Conservation (phyloP, 208 protist species). For the Angomonas ambiguus region DNA sequence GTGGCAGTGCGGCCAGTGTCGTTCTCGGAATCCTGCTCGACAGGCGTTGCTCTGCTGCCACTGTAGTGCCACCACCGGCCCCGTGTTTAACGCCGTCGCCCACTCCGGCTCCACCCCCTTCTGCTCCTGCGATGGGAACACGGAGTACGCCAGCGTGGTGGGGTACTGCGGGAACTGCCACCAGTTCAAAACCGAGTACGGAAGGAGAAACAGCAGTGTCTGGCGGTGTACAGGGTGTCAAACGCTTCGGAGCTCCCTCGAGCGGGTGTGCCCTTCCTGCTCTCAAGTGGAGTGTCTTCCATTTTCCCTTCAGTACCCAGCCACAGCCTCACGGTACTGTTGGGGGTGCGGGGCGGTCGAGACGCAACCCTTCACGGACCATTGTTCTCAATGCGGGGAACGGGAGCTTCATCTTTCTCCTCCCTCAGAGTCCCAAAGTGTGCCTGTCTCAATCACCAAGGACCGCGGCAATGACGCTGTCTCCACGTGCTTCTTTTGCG, state of each 20-base stretch:
- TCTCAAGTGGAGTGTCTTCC: slow-evolving; percentile 80
- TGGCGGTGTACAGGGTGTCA: slow-evolving; percentile 74
- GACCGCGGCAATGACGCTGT: neutral
- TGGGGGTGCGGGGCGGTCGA: slow-evolving; percentile 24
- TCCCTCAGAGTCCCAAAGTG: neutral
- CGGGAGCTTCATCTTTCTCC: neutral
- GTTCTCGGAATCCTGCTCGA: slow-evolving; percentile 59
- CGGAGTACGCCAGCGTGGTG: slow-evolving; percentile 18
- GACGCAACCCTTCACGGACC: slow-evolving; percentile 35
- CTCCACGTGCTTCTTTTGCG: neutral
- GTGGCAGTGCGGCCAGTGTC: slow-evolving; percentile 60
- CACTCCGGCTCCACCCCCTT: neutral
- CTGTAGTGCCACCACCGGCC: slow-evolving; percentile 46
- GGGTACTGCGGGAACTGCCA: slow-evolving; percentile 57
- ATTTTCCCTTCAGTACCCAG: slow-evolving; percentile 24
- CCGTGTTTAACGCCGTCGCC: slow-evolving; percentile 3
- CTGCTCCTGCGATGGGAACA: slow-evolving; percentile 9
- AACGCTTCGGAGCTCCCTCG: slow-evolving; percentile 61
- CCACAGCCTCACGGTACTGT: slow-evolving; percentile 21
- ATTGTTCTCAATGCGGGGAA: slow-evolving; percentile 17
- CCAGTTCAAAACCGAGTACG: slow-evolving; percentile 22
- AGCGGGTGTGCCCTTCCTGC: slow-evolving; percentile 69
- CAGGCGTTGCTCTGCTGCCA: slow-evolving; percentile 65
- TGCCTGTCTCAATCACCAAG: neutral
- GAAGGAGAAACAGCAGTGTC: slow-evolving; percentile 26